These are phyloP conservation scores for Daedalea quercina DNA, from an alignment of 768 basidiomycete species.

Conservation along the genomic window DNA sequence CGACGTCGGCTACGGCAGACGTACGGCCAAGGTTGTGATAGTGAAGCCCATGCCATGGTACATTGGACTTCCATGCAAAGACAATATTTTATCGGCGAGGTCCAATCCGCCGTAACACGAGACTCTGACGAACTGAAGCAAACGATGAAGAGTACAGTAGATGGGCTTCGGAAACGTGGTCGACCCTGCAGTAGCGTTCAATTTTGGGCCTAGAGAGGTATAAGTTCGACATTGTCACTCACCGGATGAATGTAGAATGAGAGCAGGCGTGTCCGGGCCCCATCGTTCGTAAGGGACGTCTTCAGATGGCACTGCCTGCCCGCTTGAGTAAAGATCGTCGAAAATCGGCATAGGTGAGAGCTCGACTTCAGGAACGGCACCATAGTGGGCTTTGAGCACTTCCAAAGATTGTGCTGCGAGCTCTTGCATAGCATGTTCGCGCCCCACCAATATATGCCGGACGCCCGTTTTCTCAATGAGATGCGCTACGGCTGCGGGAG, in stretches of 20 bases:
- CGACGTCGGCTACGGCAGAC: conserved; percentile 13
- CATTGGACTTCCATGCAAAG: not conserved
- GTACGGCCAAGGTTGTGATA: not conserved
- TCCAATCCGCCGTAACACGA: not conserved
- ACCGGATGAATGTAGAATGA: conserved; percentile 19
- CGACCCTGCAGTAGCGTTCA: conserved; percentile 14
- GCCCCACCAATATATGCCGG: conserved; percentile 20
- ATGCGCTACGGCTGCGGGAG: conserved; percentile 23
- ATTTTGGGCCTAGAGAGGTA: not conserved
- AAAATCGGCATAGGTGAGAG: conserved; percentile 11
- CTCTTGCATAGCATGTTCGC: conserved; percentile 19
- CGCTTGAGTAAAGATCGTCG: conserved; percentile 6
- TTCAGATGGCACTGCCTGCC: not conserved
- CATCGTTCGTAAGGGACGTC: not conserved
- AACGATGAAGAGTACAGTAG: conserved; percentile 9
- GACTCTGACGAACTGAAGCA: conserved; percentile 12
- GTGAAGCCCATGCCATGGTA: conserved; percentile 7
- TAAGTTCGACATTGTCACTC: not conserved
- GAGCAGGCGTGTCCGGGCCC: conserved; percentile 2
- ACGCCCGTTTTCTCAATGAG: conserved; percentile 19
- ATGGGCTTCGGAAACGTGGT: conserved; percentile 17
- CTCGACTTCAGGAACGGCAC: not conserved
- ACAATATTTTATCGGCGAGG: conserved; percentile 2
- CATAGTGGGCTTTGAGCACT: conserved; percentile 8
- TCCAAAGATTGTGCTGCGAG: conserved; percentile 16